A percentile compares a stretch with the other conserved stretches of the same genome.
Conservation (phyloP, 345 rosid genomes). For the Eucalyptus pumila region DNA sequence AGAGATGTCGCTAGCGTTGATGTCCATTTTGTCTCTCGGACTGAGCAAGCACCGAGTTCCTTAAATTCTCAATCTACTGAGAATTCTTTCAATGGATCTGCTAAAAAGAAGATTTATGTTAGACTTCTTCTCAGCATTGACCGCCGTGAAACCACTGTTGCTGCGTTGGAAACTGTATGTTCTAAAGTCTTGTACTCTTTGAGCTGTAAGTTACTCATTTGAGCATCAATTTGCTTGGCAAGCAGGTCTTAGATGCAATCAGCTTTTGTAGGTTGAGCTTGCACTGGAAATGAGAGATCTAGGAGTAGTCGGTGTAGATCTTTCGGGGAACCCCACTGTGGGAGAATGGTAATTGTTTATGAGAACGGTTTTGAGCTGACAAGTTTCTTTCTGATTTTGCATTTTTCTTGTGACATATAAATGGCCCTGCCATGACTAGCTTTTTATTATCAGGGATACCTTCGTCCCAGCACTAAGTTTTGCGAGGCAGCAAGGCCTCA, state of each 20-base stretch:
- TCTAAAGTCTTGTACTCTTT: not conserved
- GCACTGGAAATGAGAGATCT: conserved; percentile 71
- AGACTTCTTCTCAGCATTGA: conserved; percentile 97
- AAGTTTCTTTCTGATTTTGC: not conserved
- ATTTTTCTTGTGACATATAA: not conserved
- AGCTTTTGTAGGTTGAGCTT: conserved; percentile 56
- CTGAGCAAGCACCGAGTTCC: not conserved
- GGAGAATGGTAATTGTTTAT: conserved; percentile 63
- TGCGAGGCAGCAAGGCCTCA: conserved; percentile 69
- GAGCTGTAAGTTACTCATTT: not conserved
- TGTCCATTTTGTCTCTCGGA: conserved; percentile 28
- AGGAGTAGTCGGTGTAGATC: conserved; percentile 89
- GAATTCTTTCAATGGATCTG: conserved; percentile 16
- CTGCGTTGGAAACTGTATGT: conserved; percentile 94
- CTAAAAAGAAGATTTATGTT: conserved; percentile 61
- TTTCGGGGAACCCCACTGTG: conserved; percentile 86
- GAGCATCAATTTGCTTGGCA: not conserved
- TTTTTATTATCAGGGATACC: conserved; percentile 31
- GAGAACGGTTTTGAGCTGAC: not conserved
- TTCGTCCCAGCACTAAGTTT: conserved; percentile 73
- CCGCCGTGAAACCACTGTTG: conserved; percentile 75
- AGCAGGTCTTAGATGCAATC: not conserved
- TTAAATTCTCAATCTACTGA: not conserved
- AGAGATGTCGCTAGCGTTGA: conserved; percentile 46
- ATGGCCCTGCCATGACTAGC: not conserved